Percentiles rank a stretch among this genome's conserved stretches.
Evolutionary conservation across 1,284 basidiomycete genomes (phyloP).

Genomic region (Puccinia polysora): DNA sequence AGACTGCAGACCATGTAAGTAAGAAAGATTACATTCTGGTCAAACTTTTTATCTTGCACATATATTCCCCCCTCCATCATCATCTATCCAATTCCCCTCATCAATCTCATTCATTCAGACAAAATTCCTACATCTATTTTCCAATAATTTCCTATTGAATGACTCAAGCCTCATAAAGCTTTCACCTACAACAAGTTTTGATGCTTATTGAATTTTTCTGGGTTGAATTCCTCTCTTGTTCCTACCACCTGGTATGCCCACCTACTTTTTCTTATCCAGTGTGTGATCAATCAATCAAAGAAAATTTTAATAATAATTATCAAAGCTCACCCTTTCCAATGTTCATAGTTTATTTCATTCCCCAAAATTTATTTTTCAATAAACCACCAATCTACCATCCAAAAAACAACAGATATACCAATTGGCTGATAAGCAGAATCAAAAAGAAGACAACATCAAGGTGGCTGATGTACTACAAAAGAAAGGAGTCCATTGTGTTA

Average conservation of each 20-base stretch:
- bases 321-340: constrained; percentile 43
- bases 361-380: neutral
- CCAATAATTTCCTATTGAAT: neutral
- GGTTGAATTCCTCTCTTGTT: neutral
- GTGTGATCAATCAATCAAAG: neutral
- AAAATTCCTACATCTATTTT: neutral
- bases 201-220: constrained; percentile 12
- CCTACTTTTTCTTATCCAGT: neutral
- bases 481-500: constrained; percentile 24
- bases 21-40: too few relatives aligned
- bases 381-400: constrained; percentile 16
- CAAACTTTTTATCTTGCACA: too few relatives aligned
- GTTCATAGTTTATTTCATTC: constrained; percentile 25
- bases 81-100: too few relatives aligned
- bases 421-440: constrained; percentile 29
- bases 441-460: constrained; percentile 12
- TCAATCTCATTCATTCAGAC: neutral
- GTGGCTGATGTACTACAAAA: constrained; percentile 13
- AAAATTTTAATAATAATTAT: too few relatives aligned
- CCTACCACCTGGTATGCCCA: neutral
- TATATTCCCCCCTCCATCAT: neutral
- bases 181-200: too few relatives aligned
- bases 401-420: constrained; percentile 39
- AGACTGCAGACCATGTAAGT: constrained; percentile 41
- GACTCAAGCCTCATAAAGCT: neutral